Base-by-base conservation (phyloP, 139 green algal genomes). In the Tetratostichococcus sp. region DNA sequence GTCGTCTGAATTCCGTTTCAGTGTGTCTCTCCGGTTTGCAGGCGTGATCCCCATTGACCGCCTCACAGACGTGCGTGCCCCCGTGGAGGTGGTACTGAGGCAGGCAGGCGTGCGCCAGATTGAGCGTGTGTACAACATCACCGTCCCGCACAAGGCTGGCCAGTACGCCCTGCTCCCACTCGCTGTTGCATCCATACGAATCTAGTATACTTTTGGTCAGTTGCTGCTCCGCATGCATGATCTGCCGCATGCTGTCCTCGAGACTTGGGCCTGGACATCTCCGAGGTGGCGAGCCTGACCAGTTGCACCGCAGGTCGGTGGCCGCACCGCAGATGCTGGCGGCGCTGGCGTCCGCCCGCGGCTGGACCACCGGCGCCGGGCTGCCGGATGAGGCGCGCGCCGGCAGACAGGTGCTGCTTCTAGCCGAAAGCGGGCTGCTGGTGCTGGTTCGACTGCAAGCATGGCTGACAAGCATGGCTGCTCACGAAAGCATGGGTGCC, bases 41-140 rank as follows among this genome's bases (percentile, higher is more conserved):
- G 96, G 96, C 66, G 96, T 99, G 22, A 88, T 99, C 26, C 96
- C 96, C 67, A 97, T 99, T 58, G 96, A 98, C 77, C 82, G 92
- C 3, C 86, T 99, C 26, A 98, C 94, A 34, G 95, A 97, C 43
- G 88, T 98, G 8, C 81, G 88, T 1, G 79, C 79, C 0, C 91
- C 95, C 1, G 77, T 97, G 3, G 88, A 87, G 21, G 84, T 95
- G 3, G 84, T 98, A 23, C 80, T 87, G 17, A 26, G 73, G 43
- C 78, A 86, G 23, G 76, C 93, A 22, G 50, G 78, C 0, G 69
- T 85, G 8, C 28, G 62, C 1, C 82, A 91, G 77, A 75, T 98
- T 16, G 87, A 97, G 77, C 28, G 30, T 0, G 81, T 86, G 23
- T 98, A 97, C 75, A 84, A 84, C 65, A 72, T 98, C 32, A 77